phyloP scores from a whole-genome alignment of 345 rosid genomes.

The Linum usitatissimum region DNA sequence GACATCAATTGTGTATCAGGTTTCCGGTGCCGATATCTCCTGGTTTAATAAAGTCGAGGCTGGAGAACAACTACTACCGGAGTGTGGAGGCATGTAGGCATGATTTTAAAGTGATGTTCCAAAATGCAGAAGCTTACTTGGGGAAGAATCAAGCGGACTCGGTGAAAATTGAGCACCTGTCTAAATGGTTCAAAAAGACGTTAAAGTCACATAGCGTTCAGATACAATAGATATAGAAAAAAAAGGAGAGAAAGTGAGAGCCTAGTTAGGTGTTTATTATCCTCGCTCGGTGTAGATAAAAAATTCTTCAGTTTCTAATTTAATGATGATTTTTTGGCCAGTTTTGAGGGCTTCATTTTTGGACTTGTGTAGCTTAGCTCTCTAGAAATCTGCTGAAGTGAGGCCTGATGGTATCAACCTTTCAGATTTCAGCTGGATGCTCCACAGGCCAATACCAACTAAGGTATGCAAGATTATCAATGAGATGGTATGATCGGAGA shows the following conservation, averaged over 20 bases:
- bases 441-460: no score
- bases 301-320: no score
- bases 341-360: no score
- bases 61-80: conserved; percentile 78
- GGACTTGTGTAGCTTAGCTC: no score
- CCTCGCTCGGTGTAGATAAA: conserved; percentile 32
- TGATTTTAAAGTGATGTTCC: conserved; percentile 55
- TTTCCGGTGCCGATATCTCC: conserved; percentile 79
- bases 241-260: conserved; percentile 10
- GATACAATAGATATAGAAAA: background rate
- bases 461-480: no score
- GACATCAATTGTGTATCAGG: conserved; percentile 44
- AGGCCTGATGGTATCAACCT: no score
- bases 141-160: conserved; percentile 43
- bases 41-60: conserved; percentile 54
- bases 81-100: conserved; percentile 66
- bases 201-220: background rate
- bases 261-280: background rate
- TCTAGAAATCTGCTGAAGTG: no score
- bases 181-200: conserved; percentile 42
- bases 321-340: no score
- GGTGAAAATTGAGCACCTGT: conserved; percentile 41
- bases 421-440: no score
- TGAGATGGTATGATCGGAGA: no score
- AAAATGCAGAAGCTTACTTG: conserved; percentile 56